Conservation (phyloP, 441 rosid species). For the Bruguiera hainesii region DNA sequence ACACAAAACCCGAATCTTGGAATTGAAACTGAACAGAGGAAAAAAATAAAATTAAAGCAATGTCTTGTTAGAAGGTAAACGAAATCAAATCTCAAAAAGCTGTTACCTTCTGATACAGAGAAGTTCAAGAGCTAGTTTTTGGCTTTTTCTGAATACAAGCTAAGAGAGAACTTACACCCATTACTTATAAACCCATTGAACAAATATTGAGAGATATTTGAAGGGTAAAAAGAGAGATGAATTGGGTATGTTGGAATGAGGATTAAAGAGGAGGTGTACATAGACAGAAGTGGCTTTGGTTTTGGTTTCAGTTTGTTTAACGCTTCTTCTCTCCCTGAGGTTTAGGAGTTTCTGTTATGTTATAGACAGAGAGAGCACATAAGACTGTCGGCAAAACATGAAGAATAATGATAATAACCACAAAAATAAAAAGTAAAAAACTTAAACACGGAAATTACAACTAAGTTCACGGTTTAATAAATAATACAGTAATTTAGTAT, state of each 20-base stretch:
- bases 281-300: not conserved
- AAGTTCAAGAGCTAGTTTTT: not conserved
- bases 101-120: slow-evolving; percentile 4
- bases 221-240: not conserved
- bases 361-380: not conserved
- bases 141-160: not conserved
- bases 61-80: not conserved
- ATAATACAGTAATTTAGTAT: too few species aligned
- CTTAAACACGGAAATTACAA: too few species aligned
- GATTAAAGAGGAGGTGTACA: not conserved
- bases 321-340: not conserved
- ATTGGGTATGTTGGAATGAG: not conserved
- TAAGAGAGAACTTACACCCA: not conserved
- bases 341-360: slow-evolving; percentile 12
- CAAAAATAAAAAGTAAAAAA: too few species aligned
- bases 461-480: too few species aligned
- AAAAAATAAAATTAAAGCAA: not conserved
- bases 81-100: not conserved
- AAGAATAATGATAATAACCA: too few species aligned
- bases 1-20: slow-evolving; percentile 14
- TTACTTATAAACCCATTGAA: not conserved
- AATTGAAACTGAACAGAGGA: not conserved
- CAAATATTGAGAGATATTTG: not conserved
- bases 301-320: not conserved
- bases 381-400: too few species aligned